Conservation (phyloP, 257 asterid species). For the Lavandula angustifolia region DNA sequence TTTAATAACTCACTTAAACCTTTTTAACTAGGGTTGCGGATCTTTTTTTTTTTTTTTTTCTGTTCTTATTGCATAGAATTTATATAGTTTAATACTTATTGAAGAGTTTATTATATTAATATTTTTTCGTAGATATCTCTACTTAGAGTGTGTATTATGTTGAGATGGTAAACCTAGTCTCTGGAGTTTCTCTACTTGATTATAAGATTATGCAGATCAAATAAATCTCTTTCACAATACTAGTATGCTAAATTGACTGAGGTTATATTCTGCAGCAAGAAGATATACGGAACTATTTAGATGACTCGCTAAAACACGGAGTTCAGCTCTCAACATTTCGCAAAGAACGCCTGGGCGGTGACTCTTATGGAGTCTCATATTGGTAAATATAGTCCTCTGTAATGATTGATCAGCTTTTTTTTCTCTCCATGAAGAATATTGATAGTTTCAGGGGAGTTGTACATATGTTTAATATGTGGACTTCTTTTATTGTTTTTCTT, state of each 20-base stretch:
- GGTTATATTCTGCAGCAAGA: slow-evolving; percentile 82
- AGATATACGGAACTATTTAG: slow-evolving; percentile 83
- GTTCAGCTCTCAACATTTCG: slow-evolving; percentile 71
- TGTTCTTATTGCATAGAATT: neutral
- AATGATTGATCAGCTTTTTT: neutral
- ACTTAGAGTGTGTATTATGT: too few species aligned
- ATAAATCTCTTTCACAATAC: neutral
- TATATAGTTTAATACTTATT: too few species aligned
- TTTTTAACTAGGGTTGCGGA: neutral
- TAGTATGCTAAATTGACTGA: slow-evolving; percentile 24
- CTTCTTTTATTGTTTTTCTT: neutral
- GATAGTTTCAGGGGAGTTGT: neutral
- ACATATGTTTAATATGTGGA: neutral
- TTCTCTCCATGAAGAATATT: neutral
- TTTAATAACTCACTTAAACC: neutral
- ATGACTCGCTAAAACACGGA: slow-evolving; percentile 76
- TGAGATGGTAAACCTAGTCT: too few species aligned
- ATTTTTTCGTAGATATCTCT: too few species aligned
- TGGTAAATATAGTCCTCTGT: slow-evolving; percentile 54
- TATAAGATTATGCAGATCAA: too few species aligned
- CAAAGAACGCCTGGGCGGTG: slow-evolving; percentile 92
- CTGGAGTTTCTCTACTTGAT: too few species aligned
- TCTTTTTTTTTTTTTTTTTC: neutral
- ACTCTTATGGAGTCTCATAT: slow-evolving; percentile 90
- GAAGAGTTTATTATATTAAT: too few species aligned